Base-by-base conservation (phyloP, 257 asterid species). In the Linaria vulgaris region DNA sequence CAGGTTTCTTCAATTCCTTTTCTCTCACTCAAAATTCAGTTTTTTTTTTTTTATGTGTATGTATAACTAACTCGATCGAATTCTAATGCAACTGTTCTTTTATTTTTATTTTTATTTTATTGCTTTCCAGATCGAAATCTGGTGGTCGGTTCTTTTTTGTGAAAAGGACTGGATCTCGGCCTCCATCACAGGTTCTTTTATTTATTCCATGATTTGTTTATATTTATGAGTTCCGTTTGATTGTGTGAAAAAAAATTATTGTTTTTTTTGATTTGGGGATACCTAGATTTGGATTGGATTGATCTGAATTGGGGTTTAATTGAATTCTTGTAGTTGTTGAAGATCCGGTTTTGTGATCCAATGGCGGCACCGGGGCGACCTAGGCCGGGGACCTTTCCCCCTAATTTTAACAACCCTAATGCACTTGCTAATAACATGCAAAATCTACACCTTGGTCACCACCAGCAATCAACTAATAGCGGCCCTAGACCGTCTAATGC, bases 291-390 rank as follows among this genome's bases (percentile, higher is more conserved):
- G 58, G 76, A 59, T 77, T 77, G 73, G 71, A 72, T 25, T 66
- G 68, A 51, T 45, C 15, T 68, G 67, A 38, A 58, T 50, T 72
- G 71, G 58, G 61, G 68, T 68, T 70, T 52, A 52, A 51, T 19
- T 3, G 34, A 27, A 27, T 27, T 27, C 6, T 51, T 34, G 24
- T 31, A 23, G 66, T 69, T 66, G 52, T 54, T 71, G 52, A 64
- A 68, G 78, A 64, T 82, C 80, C 60, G 66, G 27, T 66, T 59
- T 71, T 51, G 20, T 43, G 6, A 2, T 27, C 3, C 34, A 69
- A 94, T 94, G 99, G 85, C 99, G 63, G 77, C 87, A 78, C 97
- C 97, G 15, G 92, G 92, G 69, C 88, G 95, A 67, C 79, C 90
- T 56, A 84, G 97, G 80, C 92, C 96, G 6, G 91, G 95, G 80